Base-by-base conservation (phyloP, 441 rosid genomes). In the Croton setiger region DNA sequence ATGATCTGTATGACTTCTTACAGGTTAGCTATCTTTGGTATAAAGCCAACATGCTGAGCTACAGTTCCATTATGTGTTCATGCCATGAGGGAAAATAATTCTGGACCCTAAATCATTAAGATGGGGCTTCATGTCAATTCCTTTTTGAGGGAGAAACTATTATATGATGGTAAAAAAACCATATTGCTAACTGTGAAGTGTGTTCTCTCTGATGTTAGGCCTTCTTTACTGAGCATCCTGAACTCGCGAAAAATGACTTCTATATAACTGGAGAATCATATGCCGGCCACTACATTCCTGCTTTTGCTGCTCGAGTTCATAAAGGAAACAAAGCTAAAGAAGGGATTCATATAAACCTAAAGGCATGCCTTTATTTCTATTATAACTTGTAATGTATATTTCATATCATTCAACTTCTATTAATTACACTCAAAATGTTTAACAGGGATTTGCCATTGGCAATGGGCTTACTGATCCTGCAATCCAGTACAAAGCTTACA, bases 241-340 rank as follows among this genome's bases (percentile, higher is more conserved):
- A 86, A 75, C 71, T 90, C 33, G 86, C 85, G 1, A 56, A 85
- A 47, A 94, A 94, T 53, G 98, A 92, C 77, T 92, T 94, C 65
- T 94, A 79, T 80, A 90, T 94, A 60, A 94, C 98, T 9, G 99
- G 98, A 61, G 99, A 94, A 82, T 94, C 99, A 73, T 94, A 92
- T 79, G 98, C 98, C 70, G 98, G 99, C 52, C 99, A 94, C 83
- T 94, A 94, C 67, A 94, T 94, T 73, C 99, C 98, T 15, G 98
- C 99, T 73, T 82, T 94, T 81, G 99, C 99, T 79, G 68, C 96
- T 74, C 86, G 98, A 44, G 89, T 94, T 75, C 91, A 92, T 83
- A 76, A 2, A 68, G 98, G 96, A 80, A 94, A 94, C 86, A 90
- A 92, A 78, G 97, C 91, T 78, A 84, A 87, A 39, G 93, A 88